phyloP scores from a whole-genome alignment of 495 filamentous ascomycete species.

The Schizothecium vesticola region DNA sequence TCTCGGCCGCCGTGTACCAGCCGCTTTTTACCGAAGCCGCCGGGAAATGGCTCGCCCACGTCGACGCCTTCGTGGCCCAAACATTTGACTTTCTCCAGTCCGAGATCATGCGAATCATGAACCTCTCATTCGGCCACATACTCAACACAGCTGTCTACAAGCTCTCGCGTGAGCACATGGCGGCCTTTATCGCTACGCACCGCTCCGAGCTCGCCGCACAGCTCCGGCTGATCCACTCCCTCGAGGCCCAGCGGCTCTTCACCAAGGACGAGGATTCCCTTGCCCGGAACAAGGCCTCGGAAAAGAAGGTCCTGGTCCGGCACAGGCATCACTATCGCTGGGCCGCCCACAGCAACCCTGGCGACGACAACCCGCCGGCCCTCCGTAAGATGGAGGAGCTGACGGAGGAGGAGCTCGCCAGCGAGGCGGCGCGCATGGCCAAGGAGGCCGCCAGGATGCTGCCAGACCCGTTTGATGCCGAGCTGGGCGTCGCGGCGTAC shows the following conservation, averaged over 20 bases:
- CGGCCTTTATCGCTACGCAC: slow-evolving; percentile 28
- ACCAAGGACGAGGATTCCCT: slow-evolving; percentile 39
- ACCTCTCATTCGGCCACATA: slow-evolving; percentile 31
- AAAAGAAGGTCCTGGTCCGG: slow-evolving; percentile 31
- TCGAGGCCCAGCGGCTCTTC: slow-evolving; percentile 38
- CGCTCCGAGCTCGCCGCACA: slow-evolving; percentile 22
- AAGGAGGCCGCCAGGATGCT: slow-evolving; percentile 33
- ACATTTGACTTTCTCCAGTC: slow-evolving; percentile 31
- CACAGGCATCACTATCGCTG: slow-evolving; percentile 34
- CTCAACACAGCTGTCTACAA: slow-evolving; percentile 38
- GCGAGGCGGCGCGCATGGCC: slow-evolving; percentile 18
- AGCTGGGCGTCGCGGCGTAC: slow-evolving; percentile 45
- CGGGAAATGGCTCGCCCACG: slow-evolving; percentile 29
- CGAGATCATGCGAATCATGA: slow-evolving; percentile 28
- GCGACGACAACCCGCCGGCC: slow-evolving; percentile 22
- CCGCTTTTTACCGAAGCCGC: slow-evolving; percentile 35
- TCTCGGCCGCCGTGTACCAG: slow-evolving; percentile 38
- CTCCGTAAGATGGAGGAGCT: slow-evolving; percentile 36
- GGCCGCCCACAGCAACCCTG: slow-evolving; percentile 12
- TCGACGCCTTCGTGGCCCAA: slow-evolving; percentile 30
- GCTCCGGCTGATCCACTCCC: slow-evolving; percentile 30
- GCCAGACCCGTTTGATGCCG: slow-evolving; percentile 41
- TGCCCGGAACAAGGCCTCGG: slow-evolving; percentile 30
- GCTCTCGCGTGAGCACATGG: slow-evolving; percentile 29
- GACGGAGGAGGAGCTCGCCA: slow-evolving; percentile 34